Percentiles rank a stretch among this genome's conserved stretches.
phyloP scores from a whole-genome alignment of 306 rosid genomes.

The Vigna reflexopilosa region DNA sequence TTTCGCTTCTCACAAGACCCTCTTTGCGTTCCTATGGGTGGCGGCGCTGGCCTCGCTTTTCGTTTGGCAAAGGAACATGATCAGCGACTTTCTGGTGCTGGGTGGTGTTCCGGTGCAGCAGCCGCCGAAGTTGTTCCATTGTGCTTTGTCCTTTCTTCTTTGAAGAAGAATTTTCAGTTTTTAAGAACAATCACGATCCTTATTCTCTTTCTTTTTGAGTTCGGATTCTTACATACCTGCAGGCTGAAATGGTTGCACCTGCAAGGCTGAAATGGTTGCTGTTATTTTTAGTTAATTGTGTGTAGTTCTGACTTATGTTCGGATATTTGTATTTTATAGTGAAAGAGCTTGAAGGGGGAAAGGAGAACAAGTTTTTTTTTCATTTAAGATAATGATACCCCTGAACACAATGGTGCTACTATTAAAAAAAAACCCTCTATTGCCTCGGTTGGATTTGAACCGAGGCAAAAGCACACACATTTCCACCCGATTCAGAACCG shows the following conservation, averaged over 20 bases:
- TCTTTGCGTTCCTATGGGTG: too few relatives aligned
- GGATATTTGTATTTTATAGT: constrained; percentile 37
- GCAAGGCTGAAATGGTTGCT: not conserved
- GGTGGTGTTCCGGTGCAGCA: too few relatives aligned
- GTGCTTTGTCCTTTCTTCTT: not conserved
- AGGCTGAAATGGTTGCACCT: not conserved
- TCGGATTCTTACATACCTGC: constrained; percentile 3
- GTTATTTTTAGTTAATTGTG: not conserved
- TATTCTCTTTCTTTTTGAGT: constrained; percentile 10
- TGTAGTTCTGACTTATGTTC: constrained; percentile 6
- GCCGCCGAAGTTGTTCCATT: not conserved
- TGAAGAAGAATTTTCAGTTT: constrained; percentile 19
- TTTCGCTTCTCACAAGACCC: too few relatives aligned
- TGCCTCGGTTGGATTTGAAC: too few relatives aligned
- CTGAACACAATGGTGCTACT: too few relatives aligned
- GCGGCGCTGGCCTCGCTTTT: too few relatives aligned
- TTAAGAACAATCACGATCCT: not conserved
- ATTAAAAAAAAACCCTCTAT: too few relatives aligned
- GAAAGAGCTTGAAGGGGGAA: constrained; percentile 33
- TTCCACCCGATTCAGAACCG: too few relatives aligned
- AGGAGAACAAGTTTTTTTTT: not conserved
- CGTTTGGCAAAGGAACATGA: too few relatives aligned
- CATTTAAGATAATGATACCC: not conserved
- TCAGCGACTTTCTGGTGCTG: too few relatives aligned
- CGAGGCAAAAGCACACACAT: too few relatives aligned